Percentiles rank a stretch among this genome's conserved stretches.
Evolutionary conservation across 805 yeast species (phyloP).

Genomic region (Kodamaea restingae): DNA sequence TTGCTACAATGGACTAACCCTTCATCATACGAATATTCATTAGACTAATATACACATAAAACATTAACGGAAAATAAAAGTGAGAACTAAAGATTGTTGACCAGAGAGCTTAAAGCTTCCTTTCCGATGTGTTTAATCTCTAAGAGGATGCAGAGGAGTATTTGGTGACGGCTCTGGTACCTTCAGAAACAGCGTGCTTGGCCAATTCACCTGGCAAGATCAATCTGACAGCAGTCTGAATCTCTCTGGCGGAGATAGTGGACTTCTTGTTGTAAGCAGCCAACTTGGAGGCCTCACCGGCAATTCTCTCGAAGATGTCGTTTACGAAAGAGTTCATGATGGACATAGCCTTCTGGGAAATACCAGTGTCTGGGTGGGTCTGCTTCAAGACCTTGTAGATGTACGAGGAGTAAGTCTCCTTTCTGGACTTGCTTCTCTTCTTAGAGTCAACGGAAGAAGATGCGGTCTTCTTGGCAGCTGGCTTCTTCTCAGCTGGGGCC

Average conservation of each 20-base stretch:
- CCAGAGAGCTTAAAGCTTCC: slow-evolving; percentile 2
- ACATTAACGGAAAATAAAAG: slow-evolving; percentile 9
- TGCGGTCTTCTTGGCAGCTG: slow-evolving; percentile 89
- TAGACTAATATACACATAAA: slow-evolving; percentile 14
- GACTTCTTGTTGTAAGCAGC: slow-evolving; percentile 99
- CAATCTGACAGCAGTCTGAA: slow-evolving; percentile 97
- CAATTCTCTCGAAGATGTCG: slow-evolving; percentile 97
- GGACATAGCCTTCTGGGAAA: slow-evolving; percentile 97
- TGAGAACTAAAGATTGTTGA: slow-evolving; percentile 3
- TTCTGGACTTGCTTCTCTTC: slow-evolving; percentile 93
- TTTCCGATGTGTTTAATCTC: slow-evolving; percentile 7
- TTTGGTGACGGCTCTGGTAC: slow-evolving; percentile 97
- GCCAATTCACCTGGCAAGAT: slow-evolving; percentile 98
- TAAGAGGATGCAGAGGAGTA: slow-evolving; percentile 67
- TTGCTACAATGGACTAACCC: no score
- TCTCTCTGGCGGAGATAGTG: slow-evolving; percentile 96
- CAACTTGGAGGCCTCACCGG: slow-evolving; percentile 95
- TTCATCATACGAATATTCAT: slow-evolving; percentile 15
- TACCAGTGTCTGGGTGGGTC: slow-evolving; percentile 99
- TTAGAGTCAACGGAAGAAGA: slow-evolving; percentile 72
- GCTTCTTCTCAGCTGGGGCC: slow-evolving; percentile 96
- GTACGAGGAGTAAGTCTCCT: slow-evolving; percentile 97
- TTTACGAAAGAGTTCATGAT: slow-evolving; percentile 97
- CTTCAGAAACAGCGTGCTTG: slow-evolving; percentile 97
- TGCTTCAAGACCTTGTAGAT: slow-evolving; percentile 98